A percentile compares a stretch with the other conserved stretches of the same genome.
phyloP scores from a whole-genome alignment of 148 eudicot genomes.

The Chenopodium suecicum region DNA sequence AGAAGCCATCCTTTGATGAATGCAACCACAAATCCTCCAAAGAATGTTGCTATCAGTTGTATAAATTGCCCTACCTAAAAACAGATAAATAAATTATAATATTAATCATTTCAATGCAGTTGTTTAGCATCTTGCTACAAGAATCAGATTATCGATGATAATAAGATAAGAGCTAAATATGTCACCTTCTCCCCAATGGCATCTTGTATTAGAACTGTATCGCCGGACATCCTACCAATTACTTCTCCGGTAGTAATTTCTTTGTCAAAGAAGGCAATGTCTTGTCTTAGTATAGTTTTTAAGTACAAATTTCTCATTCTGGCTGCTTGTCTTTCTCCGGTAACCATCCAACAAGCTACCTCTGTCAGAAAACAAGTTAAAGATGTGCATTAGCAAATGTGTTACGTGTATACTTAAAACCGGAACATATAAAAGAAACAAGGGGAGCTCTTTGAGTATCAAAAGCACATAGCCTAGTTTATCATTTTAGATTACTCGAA shows the following conservation, averaged over 20 bases:
- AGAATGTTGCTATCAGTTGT: constrained; percentile 59
- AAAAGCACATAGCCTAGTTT: too few relatives aligned
- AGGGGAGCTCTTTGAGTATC: too few relatives aligned
- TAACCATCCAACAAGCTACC: constrained; percentile 81
- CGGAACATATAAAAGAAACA: too few relatives aligned
- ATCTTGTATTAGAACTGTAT: constrained; percentile 74
- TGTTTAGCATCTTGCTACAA: neutral
- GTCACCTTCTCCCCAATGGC: constrained; percentile 84
- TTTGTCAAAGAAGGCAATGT: constrained; percentile 65
- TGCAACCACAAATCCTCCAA: constrained; percentile 84
- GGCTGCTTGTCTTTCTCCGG: constrained; percentile 80
- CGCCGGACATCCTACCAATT: constrained; percentile 83
- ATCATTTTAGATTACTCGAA: too few relatives aligned
- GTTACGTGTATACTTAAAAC: neutral
- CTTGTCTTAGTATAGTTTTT: constrained; percentile 68
- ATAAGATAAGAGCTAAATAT: neutral
- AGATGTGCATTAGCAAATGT: too few relatives aligned
- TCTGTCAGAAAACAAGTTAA: constrained; percentile 31
- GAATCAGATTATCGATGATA: neutral
- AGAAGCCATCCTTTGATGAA: constrained; percentile 85
- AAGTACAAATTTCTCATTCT: constrained; percentile 63
- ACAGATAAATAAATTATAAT: neutral
- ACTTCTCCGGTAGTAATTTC: constrained; percentile 85
- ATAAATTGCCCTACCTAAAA: constrained; percentile 74
- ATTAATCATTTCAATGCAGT: neutral